These are phyloP conservation scores for Hymenoscyphus scutula DNA, from an alignment of 2,329 filamentous ascomycete species.

Conservation along the genomic window DNA sequence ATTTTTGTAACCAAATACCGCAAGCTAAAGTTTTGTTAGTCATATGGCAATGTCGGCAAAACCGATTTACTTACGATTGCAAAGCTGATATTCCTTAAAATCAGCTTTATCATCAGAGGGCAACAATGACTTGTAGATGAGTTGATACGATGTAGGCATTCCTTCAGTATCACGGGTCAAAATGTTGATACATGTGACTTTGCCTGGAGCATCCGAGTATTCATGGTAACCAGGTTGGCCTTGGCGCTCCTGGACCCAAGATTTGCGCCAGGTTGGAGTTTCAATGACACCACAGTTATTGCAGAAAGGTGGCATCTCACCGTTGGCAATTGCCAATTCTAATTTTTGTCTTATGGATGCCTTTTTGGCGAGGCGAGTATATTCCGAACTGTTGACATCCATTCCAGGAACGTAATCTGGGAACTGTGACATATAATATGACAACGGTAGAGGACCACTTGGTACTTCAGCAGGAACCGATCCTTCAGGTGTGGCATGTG, in stretches of 20 bases:
- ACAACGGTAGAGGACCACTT: slow-evolving; percentile 1
- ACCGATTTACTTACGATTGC: slow-evolving; percentile 68
- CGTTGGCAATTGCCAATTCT: slow-evolving; percentile 66
- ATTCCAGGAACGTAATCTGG: neutral
- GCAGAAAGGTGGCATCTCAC: slow-evolving; percentile 85
- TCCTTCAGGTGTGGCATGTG: slow-evolving; percentile 41
- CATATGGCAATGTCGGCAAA: slow-evolving; percentile 19
- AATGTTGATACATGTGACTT: slow-evolving; percentile 71
- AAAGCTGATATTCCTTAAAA: slow-evolving; percentile 74
- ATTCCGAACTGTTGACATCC: slow-evolving; percentile 8
- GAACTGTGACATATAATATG: slow-evolving; percentile 8
- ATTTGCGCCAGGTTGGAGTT: slow-evolving; percentile 93
- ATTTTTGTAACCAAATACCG: slow-evolving; percentile 91
- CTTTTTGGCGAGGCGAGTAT: slow-evolving; percentile 30
- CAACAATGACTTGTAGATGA: slow-evolving; percentile 72
- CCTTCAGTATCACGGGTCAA: slow-evolving; percentile 61
- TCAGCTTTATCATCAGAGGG: slow-evolving; percentile 59
- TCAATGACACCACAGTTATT: slow-evolving; percentile 93
- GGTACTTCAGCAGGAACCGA: slow-evolving; percentile 13
- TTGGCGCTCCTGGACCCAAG: slow-evolving; percentile 74
- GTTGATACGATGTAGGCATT: slow-evolving; percentile 64
- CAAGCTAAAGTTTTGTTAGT: slow-evolving; percentile 57
- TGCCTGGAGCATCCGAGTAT: slow-evolving; percentile 69
- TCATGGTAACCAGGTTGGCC: slow-evolving; percentile 70
- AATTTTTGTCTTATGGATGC: slow-evolving; percentile 49